Conservation (phyloP, 495 filamentous ascomycete genomes). For the Oleoguttula mirabilis region DNA sequence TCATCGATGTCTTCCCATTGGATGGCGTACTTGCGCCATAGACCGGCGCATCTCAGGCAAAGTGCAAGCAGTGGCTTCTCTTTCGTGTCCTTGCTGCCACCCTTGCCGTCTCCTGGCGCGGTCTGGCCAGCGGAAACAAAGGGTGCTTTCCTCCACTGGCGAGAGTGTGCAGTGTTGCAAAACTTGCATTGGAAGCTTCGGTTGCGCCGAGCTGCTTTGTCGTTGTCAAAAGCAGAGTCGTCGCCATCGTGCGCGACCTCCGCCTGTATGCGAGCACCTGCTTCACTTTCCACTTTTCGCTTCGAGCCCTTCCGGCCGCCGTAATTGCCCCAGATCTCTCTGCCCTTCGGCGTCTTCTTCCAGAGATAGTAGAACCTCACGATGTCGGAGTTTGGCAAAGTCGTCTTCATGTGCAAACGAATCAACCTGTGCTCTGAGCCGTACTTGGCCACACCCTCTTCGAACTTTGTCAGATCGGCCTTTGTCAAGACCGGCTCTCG, state of each 20-base stretch:
- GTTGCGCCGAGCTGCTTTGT: constrained; percentile 68
- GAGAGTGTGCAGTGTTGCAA: constrained; percentile 62
- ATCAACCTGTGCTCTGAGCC: constrained; percentile 82
- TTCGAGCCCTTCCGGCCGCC: constrained; percentile 71
- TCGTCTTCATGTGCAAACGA: constrained; percentile 70
- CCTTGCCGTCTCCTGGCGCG: constrained; percentile 52
- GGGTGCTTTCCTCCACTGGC: constrained; percentile 87
- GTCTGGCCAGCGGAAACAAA: constrained; percentile 58
- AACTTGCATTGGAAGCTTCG: constrained; percentile 91
- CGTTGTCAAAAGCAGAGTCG: constrained; percentile 90
- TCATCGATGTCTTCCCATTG: constrained; percentile 96
- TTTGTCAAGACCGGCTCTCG: constrained; percentile 72
- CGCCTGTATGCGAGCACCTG: constrained; percentile 64
- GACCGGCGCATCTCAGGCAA: constrained; percentile 74
- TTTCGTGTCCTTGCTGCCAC: constrained; percentile 57
- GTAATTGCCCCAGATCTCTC: constrained; percentile 79
- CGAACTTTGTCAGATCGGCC: constrained; percentile 76
- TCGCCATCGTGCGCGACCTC: constrained; percentile 89
- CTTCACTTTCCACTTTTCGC: constrained; percentile 53
- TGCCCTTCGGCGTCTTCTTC: constrained; percentile 86
- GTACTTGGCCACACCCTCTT: constrained; percentile 80
- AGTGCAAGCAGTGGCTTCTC: constrained; percentile 68
- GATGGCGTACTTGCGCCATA: constrained; percentile 92
- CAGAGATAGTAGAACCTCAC: constrained; percentile 93
- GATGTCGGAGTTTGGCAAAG: constrained; percentile 57